phyloP scores from a whole-genome alignment of 495 filamentous ascomycete species.

The Penicillium odoratum region DNA sequence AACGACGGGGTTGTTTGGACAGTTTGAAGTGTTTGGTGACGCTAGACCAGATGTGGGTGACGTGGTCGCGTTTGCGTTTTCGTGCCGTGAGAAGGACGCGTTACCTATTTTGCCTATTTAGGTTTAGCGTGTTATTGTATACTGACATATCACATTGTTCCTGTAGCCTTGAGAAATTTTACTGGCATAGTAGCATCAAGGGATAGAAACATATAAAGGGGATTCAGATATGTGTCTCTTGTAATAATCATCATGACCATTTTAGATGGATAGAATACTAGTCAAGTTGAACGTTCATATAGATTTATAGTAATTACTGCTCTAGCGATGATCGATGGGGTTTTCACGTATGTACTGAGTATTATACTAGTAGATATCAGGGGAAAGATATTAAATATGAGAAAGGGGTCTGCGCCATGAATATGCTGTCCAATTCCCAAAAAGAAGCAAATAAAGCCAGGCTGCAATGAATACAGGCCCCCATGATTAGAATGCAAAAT shows the following conservation, averaged over 20 bases:
- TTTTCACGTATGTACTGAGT: conserved; percentile 21
- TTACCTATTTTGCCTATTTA: conserved; percentile 19
- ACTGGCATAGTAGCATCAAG: no score
- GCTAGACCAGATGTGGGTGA: conserved; percentile 22
- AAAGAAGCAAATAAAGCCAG: conserved; percentile 10
- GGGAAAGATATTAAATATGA: conserved; percentile 12
- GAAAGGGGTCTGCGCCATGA: conserved; percentile 28
- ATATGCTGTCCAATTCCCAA: conserved; percentile 22
- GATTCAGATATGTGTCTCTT: no score
- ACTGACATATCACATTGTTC: neutral
- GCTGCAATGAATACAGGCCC: conserved; percentile 17
- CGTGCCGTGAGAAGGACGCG: conserved; percentile 15
- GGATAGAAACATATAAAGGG: no score
- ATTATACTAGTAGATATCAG: conserved; percentile 25
- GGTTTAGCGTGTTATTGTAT: conserved; percentile 3
- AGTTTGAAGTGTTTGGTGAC: conserved; percentile 16
- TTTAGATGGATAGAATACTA: no score
- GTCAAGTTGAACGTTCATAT: no score
- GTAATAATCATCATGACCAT: no score
- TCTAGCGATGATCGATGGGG: neutral
- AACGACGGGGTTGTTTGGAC: conserved; percentile 16
- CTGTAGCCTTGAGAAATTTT: neutral
- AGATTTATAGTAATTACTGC: no score
- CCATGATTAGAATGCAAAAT: conserved; percentile 16
- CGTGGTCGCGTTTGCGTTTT: conserved; percentile 19